Evolutionary conservation across 495 filamentous ascomycete genomes (phyloP), one percentile per base, ranked within the genome.

Genomic region (Trichoderma gamsii): DNA sequence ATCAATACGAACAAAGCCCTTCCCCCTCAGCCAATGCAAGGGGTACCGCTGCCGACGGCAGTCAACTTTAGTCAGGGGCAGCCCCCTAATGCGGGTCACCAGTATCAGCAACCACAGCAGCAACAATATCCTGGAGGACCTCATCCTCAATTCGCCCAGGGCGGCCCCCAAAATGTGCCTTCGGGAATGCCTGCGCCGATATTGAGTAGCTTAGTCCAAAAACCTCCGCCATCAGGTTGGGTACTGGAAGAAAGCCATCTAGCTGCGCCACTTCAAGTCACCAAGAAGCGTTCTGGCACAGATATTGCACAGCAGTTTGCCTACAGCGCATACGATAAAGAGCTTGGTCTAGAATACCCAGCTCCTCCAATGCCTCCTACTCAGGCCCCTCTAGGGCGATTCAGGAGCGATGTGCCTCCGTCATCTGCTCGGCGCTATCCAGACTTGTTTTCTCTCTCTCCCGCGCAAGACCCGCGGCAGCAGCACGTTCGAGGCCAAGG

Each of bases 231-330:
- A 1, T 9, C 65, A 27, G 71, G 72, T 51, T 83, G 81, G 81
- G 79, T 75, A 35, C 49, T 76, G 27, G 78, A 83, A 66, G 79
- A 83, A 69, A 83, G 81, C 8, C 76, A 78, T 63, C 73, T 83
- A 13, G 66, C 78, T 0, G 75, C 79, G 61, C 81, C 81, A 63
- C 74, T 83, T n/a, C 65, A 66, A 7, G n/a, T 49, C 1, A 46
- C 65, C 27, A 66, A 46, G 21, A 46, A 46, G 41, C 65, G 65
- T 16, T 43, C 65, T 15, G 65, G 65, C 21, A 66, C 41, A 66
- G 78, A 72, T 25, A 70, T 72, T 41, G 75, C 77, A 32, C 74
- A 74, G 38, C 77, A 77, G 68, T 27, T 64, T 71, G n/a, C 23
- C 0, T 79, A 72, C 59, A 74, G 76, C 52, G 76, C 72, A 18